Evolutionary conservation across 2,329 filamentous ascomycete genomes (phyloP).

Genomic region (Seiridium unicorne): DNA sequence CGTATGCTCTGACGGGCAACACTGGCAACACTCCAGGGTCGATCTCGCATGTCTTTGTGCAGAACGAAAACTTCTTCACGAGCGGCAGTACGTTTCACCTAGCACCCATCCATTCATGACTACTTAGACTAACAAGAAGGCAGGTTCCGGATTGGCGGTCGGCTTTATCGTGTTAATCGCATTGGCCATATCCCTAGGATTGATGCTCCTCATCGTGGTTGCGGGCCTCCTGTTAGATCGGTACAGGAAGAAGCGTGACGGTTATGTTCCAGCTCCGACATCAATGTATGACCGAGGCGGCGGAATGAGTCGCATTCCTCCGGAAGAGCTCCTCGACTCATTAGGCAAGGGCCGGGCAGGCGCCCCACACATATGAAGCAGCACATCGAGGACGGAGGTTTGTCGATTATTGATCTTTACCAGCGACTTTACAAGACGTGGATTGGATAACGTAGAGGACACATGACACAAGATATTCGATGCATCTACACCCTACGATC

Average conservation of each 20-base stretch:
- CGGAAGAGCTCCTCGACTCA: slow-evolving; percentile 57
- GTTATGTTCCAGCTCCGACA: slow-evolving; percentile 76
- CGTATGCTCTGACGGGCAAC: slow-evolving; percentile 77
- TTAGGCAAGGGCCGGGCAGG: slow-evolving; percentile 47
- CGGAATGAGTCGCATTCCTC: slow-evolving; percentile 59
- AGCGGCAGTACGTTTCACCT: slow-evolving; percentile 51
- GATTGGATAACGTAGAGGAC: background rate
- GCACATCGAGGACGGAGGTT: slow-evolving; percentile 8
- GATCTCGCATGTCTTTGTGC: slow-evolving; percentile 79
- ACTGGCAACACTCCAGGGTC: slow-evolving; percentile 66
- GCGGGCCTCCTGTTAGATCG: slow-evolving; percentile 74
- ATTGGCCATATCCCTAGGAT: slow-evolving; percentile 72
- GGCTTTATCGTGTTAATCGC: slow-evolving; percentile 80
- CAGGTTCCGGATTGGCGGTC: slow-evolving; percentile 61
- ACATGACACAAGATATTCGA: background rate
- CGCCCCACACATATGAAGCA: slow-evolving; percentile 47
- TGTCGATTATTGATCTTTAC: background rate
- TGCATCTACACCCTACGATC: slow-evolving; percentile 5
- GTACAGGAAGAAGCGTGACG: slow-evolving; percentile 72
- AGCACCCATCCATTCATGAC: background rate
- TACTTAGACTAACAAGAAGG: slow-evolving; percentile 14
- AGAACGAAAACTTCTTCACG: slow-evolving; percentile 75
- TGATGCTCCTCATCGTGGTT: slow-evolving; percentile 76
- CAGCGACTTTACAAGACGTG: background rate
- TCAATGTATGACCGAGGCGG: slow-evolving; percentile 59